Percentiles rank a stretch among this genome's conserved stretches.
phyloP scores from a whole-genome alignment of 2,329 filamentous ascomycete genomes.

The Diaporthe sp. region DNA sequence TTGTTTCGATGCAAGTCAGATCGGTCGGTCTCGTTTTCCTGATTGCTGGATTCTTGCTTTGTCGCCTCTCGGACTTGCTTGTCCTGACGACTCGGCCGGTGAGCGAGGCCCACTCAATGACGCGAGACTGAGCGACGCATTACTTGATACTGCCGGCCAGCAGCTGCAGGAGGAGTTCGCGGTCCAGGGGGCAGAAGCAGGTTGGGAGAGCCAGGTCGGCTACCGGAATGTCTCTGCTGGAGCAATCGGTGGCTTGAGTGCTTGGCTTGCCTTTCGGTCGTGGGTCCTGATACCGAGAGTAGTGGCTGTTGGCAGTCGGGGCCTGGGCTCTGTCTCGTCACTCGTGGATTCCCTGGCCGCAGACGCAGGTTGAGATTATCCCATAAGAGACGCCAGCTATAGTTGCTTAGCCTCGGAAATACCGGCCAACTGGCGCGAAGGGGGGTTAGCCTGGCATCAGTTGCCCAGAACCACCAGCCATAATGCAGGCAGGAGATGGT shows the following conservation, averaged over 20 bases:
- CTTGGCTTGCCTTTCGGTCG: constrained; percentile 7
- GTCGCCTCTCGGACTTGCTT: constrained; percentile 1
- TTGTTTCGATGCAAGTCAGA: constrained; percentile 30
- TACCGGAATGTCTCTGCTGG: constrained; percentile 23
- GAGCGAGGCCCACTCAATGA: constrained; percentile 35
- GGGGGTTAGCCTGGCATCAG: not conserved
- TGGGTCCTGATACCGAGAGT: constrained; percentile 13
- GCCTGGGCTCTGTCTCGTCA: constrained; percentile 16
- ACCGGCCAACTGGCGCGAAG: constrained; percentile 12
- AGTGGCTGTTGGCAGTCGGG: constrained; percentile 25
- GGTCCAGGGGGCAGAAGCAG: constrained; percentile 15
- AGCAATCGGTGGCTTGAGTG: constrained; percentile 7
- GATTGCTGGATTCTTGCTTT: constrained; percentile 6
- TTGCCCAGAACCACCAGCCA: constrained; percentile 1
- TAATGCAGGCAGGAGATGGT: not conserved
- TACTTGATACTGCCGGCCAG: constrained; percentile 11
- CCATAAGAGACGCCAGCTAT: constrained; percentile 27
- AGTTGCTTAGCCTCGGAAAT: constrained; percentile 28
- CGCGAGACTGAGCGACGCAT: constrained; percentile 32
- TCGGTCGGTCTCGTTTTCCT: constrained; percentile 10
- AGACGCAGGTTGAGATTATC: constrained; percentile 25
- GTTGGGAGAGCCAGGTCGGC: constrained; percentile 12
- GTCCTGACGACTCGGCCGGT: constrained; percentile 16
- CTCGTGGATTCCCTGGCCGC: constrained; percentile 14
- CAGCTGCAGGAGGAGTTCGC: constrained; percentile 14